Evolutionary conservation across 805 yeast species (phyloP).

Genomic region (Hanseniaspora lachancei): DNA sequence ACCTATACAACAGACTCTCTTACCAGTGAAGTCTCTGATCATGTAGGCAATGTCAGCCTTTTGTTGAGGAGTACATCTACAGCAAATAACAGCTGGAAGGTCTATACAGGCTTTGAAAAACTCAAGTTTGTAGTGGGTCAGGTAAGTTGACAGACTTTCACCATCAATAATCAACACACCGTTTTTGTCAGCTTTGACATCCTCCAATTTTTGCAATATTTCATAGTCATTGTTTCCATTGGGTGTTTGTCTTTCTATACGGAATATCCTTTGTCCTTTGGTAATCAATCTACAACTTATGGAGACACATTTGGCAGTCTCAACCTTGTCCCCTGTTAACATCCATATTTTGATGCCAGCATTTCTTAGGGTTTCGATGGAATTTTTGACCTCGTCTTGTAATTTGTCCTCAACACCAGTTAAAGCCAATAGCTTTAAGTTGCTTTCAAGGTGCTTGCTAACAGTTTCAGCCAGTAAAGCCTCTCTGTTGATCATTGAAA

Average conservation of each 20-base stretch:
- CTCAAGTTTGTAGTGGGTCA: conserved; percentile 50
- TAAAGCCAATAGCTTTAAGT: conserved; percentile 73
- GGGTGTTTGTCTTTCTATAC: conserved; percentile 47
- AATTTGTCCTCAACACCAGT: conserved; percentile 97
- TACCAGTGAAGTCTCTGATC: conserved; percentile 67
- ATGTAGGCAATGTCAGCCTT: conserved; percentile 86
- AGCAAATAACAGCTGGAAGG: conserved; percentile 91
- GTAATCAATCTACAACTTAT: conserved; percentile 87
- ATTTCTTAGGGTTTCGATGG: conserved; percentile 81
- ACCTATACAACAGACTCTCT: conserved; percentile 93
- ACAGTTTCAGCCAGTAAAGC: conserved; percentile 56
- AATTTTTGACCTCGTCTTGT: conserved; percentile 80
- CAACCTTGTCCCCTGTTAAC: conserved; percentile 98
- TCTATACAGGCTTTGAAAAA: conserved; percentile 66
- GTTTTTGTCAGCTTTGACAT: conserved; percentile 41
- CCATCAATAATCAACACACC: conserved; percentile 82
- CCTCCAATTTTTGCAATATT: conserved; percentile 54
- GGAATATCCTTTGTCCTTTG: conserved; percentile 87
- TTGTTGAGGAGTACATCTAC: conserved; percentile 97
- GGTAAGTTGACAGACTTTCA: conserved; percentile 62
- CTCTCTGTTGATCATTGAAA: conserved; percentile 73
- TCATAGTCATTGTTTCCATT: conserved; percentile 50
- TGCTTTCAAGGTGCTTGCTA: conserved; percentile 58
- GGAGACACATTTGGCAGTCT: conserved; percentile 94
- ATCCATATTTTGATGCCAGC: conserved; percentile 98